Evolutionary conservation across 805 yeast species (phyloP), one percentile per base, ranked within the genome.

Genomic region (Nakazawaea ambrosiae): DNA sequence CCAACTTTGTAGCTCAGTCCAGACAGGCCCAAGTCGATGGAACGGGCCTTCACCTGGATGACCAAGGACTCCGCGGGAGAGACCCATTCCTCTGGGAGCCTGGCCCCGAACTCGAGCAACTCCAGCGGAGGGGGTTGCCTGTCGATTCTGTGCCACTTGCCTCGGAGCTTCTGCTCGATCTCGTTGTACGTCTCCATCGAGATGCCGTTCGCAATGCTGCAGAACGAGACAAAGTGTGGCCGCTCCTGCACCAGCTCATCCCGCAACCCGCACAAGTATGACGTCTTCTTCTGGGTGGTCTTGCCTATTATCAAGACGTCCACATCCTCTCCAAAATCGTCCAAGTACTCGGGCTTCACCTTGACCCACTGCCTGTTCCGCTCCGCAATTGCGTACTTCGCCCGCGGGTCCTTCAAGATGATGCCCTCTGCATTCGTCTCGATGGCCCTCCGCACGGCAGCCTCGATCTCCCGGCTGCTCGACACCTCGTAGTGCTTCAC

Each of bases 271-370:
- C 95, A 82, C 42, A 84, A 66, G 48, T 72, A 84, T 9, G 86
- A 70, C 19, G 78, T 70, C 33, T 90, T 90, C 17, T 72, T 68
- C 0, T 86, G 87, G 14, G 78, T 77, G 39, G 74, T 78, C 39
- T 78, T 81, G 0, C 97, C 98, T 40, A 89, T 78, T 0, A 90
- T 73, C 3, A 78, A 64, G 33, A 88, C 54, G 55, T 90, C 97
- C 44, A 88, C 63, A 49, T 84, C 83, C 45, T 88, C 95, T 8
- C 96, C 96, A 55, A 83, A 82, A 41, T 81, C 86, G 39, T 78
- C 81, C 37, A 88, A 62, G 51, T 88, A 89, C 47, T 89, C 96
- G 0, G 97, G 97, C 54, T 90, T 90, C 2, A 90, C 73, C 51
- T 90, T 90, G 12, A 87, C 63, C 96, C 97, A 90, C n/a, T 68